phyloP scores from a whole-genome alignment of 345 rosid genomes.

The Salix udensis region DNA sequence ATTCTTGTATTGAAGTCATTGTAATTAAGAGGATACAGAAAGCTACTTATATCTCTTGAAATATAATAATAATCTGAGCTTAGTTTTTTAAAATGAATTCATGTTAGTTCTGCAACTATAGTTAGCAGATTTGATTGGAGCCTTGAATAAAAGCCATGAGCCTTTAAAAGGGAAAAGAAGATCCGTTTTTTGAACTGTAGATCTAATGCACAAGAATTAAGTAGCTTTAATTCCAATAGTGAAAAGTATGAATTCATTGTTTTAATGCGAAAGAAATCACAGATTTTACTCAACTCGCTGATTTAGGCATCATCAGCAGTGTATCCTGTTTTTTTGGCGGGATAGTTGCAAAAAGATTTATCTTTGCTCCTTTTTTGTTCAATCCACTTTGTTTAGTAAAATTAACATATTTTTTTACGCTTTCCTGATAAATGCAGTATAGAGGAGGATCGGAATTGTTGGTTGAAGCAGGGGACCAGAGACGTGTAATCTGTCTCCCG shows the following conservation, averaged over 20 bases:
- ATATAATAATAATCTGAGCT: neutral
- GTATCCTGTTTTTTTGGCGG: neutral
- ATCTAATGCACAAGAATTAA: neutral
- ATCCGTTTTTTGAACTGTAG: neutral
- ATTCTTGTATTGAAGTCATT: neutral
- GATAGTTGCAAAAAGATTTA: neutral
- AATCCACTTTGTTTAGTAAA: neutral
- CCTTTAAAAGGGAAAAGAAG: neutral
- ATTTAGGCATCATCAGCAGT: neutral
- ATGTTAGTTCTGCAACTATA: neutral
- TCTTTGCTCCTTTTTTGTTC: neutral
- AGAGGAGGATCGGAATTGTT: conserved; percentile 84
- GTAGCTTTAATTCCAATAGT: neutral
- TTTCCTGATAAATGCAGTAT: conserved; percentile 52
- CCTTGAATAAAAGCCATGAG: neutral
- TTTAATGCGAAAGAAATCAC: neutral
- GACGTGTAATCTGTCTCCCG: conserved; percentile 68
- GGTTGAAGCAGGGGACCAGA: conserved; percentile 89
- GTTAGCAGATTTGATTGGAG: neutral
- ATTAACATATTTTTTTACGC: conserved; percentile 3
- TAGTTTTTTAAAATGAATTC: neutral
- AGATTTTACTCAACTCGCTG: neutral
- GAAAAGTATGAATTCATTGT: neutral
- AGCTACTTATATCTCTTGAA: too few species aligned
- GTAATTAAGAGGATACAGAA: neutral